Evolutionary conservation across 2,329 filamentous ascomycete genomes (phyloP).

Genomic region (Botrytis medusae): DNA sequence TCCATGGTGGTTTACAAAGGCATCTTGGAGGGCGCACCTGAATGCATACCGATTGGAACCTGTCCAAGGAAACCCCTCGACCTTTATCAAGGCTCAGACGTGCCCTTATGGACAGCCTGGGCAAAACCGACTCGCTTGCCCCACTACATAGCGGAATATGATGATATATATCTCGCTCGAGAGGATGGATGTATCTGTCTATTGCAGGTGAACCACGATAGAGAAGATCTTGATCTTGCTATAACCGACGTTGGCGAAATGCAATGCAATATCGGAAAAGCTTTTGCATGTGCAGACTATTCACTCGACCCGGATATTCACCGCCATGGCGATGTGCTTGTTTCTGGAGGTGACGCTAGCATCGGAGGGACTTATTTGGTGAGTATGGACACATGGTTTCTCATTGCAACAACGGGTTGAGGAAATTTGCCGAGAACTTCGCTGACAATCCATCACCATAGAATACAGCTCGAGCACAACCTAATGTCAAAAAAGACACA

Average conservation of each 20-base stretch:
- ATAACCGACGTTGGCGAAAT: conserved; percentile 61
- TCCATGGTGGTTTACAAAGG: conserved; percentile 58
- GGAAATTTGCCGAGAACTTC: too few relatives aligned
- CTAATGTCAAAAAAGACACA: conserved; percentile 58
- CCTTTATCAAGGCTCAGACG: conserved; percentile 45
- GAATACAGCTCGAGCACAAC: conserved; percentile 55
- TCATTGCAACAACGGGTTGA: not conserved
- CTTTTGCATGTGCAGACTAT: conserved; percentile 68
- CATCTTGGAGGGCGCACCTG: conserved; percentile 52
- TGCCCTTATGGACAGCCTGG: conserved; percentile 80
- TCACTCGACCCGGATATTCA: conserved; percentile 53
- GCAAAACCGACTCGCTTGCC: conserved; percentile 68
- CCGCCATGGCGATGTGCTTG: conserved; percentile 42
- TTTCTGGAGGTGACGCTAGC: conserved; percentile 61
- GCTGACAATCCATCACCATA: conserved; percentile 36
- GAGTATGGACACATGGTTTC: conserved; percentile 24
- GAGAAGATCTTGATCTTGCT: conserved; percentile 53
- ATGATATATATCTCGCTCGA: conserved; percentile 81
- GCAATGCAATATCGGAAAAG: conserved; percentile 73
- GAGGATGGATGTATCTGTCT: conserved; percentile 83
- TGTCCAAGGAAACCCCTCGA: not conserved
- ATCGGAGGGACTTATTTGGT: conserved; percentile 67
- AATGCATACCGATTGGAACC: conserved; percentile 19
- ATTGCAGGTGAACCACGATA: conserved; percentile 61
- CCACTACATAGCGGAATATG: conserved; percentile 62